Conservation (phyloP, 352 stramenopile genomes). For the Thalassiosira exigua region DNA sequence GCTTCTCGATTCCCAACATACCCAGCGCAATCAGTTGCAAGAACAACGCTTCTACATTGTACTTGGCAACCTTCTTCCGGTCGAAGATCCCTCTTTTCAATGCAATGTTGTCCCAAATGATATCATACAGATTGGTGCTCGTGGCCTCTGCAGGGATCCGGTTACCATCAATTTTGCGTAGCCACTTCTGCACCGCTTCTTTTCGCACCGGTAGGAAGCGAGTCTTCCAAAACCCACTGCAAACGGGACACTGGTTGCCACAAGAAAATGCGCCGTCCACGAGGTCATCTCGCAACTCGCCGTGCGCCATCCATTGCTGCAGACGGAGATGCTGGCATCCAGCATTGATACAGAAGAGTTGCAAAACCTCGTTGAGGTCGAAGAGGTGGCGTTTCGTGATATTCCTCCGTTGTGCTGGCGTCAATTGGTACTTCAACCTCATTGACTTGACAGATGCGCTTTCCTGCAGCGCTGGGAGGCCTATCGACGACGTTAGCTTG, state of each 20-base stretch:
- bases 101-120: background rate
- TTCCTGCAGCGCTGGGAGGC: background rate
- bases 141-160: background rate
- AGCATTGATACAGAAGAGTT: background rate
- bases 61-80: background rate
- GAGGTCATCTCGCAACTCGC: background rate
- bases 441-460: background rate
- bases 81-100: background rate
- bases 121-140: background rate
- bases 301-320: background rate
- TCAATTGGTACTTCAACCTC: background rate
- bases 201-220: background rate
- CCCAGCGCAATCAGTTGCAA: background rate
- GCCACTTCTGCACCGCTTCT: background rate
- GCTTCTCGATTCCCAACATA: too few relatives aligned
- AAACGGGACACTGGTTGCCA: background rate
- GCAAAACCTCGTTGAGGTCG: background rate
- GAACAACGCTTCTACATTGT: background rate
- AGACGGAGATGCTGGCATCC: background rate
- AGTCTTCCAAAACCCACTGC: background rate
- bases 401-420: background rate
- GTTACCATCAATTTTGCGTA: background rate
- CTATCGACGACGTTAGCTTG: too few relatives aligned
- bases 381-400: background rate
- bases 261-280: background rate